Base-by-base conservation (phyloP, 2,329 filamentous ascomycete genomes). In the Phialemonium atrogriseum region DNA sequence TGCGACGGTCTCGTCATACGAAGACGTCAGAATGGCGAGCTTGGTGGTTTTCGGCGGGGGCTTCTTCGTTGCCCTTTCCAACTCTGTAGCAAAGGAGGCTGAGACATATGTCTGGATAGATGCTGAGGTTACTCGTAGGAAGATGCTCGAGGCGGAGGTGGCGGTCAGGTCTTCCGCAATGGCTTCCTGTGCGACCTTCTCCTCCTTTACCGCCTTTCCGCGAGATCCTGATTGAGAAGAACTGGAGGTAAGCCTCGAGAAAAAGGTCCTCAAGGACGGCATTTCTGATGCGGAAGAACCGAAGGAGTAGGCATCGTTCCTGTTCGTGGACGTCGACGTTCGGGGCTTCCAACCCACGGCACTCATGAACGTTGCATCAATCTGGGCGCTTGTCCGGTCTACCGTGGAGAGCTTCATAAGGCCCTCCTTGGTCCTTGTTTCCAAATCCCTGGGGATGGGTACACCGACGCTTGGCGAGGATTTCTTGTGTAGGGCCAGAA, bases 1-100 rank as follows among this genome's bases (percentile, higher is more conserved):
- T 3, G 79, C 77, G 32, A 78, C 63, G 1, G 76, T 70, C 47
- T 91, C 86, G 46, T 94, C 85, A 50, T 89, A 94, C 0, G 89
- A 93, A 12, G 89, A 87, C 1, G 88, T 95, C 29, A 98, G 60
- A 20, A 96, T 84, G 6, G 89, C 82, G 16, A 98, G 73, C 31
- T 78, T 84, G 0, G 91, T 93, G 9, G 72, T 73, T 52, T 86
- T 94, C 1, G 91, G 91, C 1, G 93, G 91, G 3, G 88, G 85
- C 50, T 98, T 98, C 60, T 96, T 95, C 1, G 93, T 98, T 11
- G 93, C 91, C 39, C 93, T 77, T 59, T 96, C 87, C 9, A 98
- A 72, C 52, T 98, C 93, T 2, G 79, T 70, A 3, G 86, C 78
- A 46, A 96, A 86, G 23, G 68, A 74, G 18, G 72, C 61, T 13